These are phyloP conservation scores for Davidsoniella eucalypti DNA, from an alignment of 2,329 filamentous ascomycete genomes.

Conservation along the genomic window DNA sequence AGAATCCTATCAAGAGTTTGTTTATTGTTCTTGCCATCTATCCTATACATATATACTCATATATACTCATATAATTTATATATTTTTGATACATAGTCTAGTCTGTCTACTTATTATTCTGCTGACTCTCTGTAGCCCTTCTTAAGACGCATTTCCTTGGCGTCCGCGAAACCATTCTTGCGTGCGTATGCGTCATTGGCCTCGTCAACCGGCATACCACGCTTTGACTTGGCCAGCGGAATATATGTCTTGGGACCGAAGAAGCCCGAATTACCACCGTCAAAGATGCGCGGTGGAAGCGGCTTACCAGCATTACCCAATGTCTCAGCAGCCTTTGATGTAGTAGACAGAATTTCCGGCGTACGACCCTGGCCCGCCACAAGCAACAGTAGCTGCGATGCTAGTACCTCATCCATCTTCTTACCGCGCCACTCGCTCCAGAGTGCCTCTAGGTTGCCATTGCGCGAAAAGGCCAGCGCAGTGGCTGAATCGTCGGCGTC, in stretches of 20 bases:
- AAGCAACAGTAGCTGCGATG: conserved; percentile 54
- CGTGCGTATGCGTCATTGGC: conserved; percentile 46
- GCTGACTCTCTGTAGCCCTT: conserved; percentile 18
- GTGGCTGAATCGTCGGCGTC: conserved; percentile 45
- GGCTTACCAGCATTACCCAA: background rate
- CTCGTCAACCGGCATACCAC: conserved; percentile 34
- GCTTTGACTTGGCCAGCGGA: conserved; percentile 34
- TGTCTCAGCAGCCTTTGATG: conserved; percentile 4
- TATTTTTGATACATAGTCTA: background rate
- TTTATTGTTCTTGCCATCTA: conserved; percentile 3
- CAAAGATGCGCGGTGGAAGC: conserved; percentile 25
- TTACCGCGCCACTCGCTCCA: conserved; percentile 72
- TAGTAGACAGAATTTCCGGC: conserved; percentile 1
- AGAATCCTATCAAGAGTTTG: background rate
- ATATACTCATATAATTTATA: background rate
- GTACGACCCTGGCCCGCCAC: conserved; percentile 26
- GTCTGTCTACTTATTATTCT: conserved; percentile 12
- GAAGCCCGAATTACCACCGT: conserved; percentile 36
- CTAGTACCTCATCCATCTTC: conserved; percentile 82
- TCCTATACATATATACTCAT: conserved; percentile 5
- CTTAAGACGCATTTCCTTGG: conserved; percentile 30
- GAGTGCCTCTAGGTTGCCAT: conserved; percentile 53
- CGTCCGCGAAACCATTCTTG: conserved; percentile 38
- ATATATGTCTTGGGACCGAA: conserved; percentile 28
- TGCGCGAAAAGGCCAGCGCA: conserved; percentile 43